A percentile compares a stretch with the other conserved stretches of the same genome.
Conservation (phyloP, 768 basidiomycete genomes). For the Cubamyces sp. region DNA sequence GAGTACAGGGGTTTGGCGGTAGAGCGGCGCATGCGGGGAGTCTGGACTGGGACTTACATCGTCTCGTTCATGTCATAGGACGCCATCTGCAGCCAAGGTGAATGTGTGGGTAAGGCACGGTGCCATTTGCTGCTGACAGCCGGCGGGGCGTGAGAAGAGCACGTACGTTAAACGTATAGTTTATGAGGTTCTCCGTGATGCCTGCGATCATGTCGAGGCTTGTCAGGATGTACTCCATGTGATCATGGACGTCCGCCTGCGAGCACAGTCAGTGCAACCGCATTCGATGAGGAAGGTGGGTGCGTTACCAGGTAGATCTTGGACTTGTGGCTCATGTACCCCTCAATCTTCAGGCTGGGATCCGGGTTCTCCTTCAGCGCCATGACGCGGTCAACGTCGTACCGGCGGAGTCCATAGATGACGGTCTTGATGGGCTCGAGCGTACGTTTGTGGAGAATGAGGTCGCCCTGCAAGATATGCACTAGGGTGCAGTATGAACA, state of each 20-base stretch:
- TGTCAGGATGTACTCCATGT: constrained; percentile 71
- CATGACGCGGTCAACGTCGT: constrained; percentile 68
- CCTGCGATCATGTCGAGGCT: constrained; percentile 76
- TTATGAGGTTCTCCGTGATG: constrained; percentile 72
- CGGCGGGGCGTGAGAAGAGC: background rate
- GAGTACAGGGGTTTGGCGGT: background rate
- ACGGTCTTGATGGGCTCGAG: constrained; percentile 72
- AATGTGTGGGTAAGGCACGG: background rate
- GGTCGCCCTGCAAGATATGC: constrained; percentile 76
- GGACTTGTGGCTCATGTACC: constrained; percentile 69
- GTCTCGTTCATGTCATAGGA: constrained; percentile 78
- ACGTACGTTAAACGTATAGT: constrained; percentile 75
- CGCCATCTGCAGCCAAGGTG: constrained; percentile 50
- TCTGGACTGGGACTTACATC: constrained; percentile 49
- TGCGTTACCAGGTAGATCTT: constrained; percentile 65
- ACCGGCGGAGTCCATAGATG: constrained; percentile 67
- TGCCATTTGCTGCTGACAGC: constrained; percentile 1
- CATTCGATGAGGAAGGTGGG: background rate
- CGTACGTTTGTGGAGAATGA: constrained; percentile 74
- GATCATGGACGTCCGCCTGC: constrained; percentile 76
- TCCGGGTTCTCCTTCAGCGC: constrained; percentile 51
- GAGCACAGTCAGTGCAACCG: background rate
- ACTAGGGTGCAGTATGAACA: constrained; percentile 43
- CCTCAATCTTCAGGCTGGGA: constrained; percentile 45
- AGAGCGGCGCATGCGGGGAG: background rate